Evolutionary conservation across 345 rosid genomes (phyloP), one percentile per base, ranked within the genome.

Genomic region (Hypericum androsaemum): DNA sequence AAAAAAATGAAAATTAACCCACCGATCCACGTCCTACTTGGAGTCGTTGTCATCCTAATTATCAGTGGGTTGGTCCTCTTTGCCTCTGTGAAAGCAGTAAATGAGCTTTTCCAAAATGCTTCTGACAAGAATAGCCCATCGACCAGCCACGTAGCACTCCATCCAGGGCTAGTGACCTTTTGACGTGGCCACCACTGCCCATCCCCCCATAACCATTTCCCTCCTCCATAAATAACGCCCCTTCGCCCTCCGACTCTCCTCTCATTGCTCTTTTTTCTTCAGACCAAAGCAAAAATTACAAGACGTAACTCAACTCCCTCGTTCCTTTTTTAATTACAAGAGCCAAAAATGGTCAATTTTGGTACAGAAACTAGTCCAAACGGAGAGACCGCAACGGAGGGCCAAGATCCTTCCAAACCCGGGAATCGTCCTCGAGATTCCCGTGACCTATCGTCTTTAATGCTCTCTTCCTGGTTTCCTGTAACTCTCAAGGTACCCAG

Each of bases 401-500:
- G 74, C 42, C 67, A 60, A 7, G 71, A 74, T 67, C 76, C 41
- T 47, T 46, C 77, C 44, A 52, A 46, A 13, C 45, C 50, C 53
- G 28, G 9, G 32, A 22, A 22, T 52, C 35, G 54, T 12, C 37
- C 82, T 71, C 80, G 68, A 57, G 75, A 75, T 51, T 52, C 76
- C 32, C 70, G 68, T 67, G 78, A 59, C 49, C 70, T 63, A 54
- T 73, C 82, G 0, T 64, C 83, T 66, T 53, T 70, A 55, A 58
- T 80, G 62, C n/a, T 57, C 51, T 64, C 92, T 47, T 68, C 85
- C 53, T 74, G 73, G 56, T 78, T 54, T 50, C 95, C 95, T n/a
- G 75, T 89, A 69, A 70, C 94, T 58, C 89, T 89, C 64, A 78
- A 78, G 95, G 97, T 89, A 54, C 2, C 8, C 3, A n/a, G 2